Conservation (phyloP, 345 rosid genomes). For the Geranium brycei region DNA sequence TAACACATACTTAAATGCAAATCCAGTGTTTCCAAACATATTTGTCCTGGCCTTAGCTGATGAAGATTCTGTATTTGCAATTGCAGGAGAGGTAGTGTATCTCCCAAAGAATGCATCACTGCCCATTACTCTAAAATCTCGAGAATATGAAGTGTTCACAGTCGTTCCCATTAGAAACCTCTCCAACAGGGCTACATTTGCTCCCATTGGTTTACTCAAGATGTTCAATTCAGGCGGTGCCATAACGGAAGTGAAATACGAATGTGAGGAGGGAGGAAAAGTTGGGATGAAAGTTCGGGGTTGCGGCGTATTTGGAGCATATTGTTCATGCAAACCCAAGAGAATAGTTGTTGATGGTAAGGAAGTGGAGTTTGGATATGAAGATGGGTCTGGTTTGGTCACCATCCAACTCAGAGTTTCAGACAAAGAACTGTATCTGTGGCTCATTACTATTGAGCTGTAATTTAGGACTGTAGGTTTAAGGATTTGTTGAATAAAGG, state of each 20-base stretch:
- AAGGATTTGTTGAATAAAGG: background rate
- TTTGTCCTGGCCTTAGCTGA: background rate
- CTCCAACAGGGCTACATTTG: slow-evolving; percentile 23
- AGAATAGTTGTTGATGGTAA: slow-evolving; percentile 25
- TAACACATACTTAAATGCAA: no score
- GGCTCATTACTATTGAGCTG: slow-evolving; percentile 31
- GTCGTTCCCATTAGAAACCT: slow-evolving; percentile 42
- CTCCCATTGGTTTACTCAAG: slow-evolving; percentile 37
- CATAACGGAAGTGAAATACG: slow-evolving; percentile 28
- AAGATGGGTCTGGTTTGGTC: slow-evolving; percentile 29
- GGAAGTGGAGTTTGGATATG: slow-evolving; percentile 26
- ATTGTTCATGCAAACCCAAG: slow-evolving; percentile 29
- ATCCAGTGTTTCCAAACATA: background rate
- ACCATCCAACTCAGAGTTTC: slow-evolving; percentile 29
- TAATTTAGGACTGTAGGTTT: slow-evolving; percentile 2
- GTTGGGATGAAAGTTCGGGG: slow-evolving; percentile 31
- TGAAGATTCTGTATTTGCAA: background rate
- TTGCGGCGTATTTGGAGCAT: slow-evolving; percentile 38
- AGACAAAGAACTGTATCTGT: slow-evolving; percentile 32
- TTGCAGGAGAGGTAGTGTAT: slow-evolving; percentile 46
- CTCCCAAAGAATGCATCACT: slow-evolving; percentile 40
- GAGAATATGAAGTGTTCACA: slow-evolving; percentile 46
- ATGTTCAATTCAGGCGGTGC: slow-evolving; percentile 64
- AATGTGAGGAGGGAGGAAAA: slow-evolving; percentile 7
- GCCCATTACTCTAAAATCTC: slow-evolving; percentile 45